Percentiles rank a stretch among this genome's conserved stretches.
These are phyloP conservation scores for Verticillium nonalfalfae DNA, from an alignment of 2,329 filamentous ascomycete genomes.

Conservation along the genomic window DNA sequence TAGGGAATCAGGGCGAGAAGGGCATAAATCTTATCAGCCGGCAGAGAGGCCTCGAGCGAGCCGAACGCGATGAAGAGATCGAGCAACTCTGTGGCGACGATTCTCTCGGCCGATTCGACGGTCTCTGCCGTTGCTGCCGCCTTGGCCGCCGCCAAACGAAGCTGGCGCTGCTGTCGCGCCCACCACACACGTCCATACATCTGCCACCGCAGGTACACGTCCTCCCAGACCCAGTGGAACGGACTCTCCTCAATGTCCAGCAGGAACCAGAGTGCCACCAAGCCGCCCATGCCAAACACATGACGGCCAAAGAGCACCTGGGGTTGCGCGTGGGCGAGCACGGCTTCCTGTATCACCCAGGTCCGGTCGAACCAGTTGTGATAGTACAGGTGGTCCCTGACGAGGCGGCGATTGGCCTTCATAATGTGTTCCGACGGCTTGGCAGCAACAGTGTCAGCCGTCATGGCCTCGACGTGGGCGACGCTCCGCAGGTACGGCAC, in stretches of 20 bases:
- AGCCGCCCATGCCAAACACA: neutral
- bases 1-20: slow-evolving; percentile 9
- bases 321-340: slow-evolving; percentile 12
- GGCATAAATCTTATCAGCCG: slow-evolving; percentile 17
- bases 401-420: neutral
- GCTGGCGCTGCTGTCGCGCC: neutral
- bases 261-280: neutral
- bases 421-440: neutral
- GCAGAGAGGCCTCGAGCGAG: slow-evolving; percentile 12
- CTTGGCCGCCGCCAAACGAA: neutral
- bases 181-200: neutral
- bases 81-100: neutral
- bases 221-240: neutral
- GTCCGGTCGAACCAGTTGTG: slow-evolving; percentile 15
- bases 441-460: neutral
- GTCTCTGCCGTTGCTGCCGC: neutral
- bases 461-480: neutral
- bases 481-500: neutral
- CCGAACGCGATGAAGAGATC: neutral
- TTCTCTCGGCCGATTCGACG: neutral
- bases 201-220: neutral
- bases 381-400: neutral
- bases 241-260: neutral
- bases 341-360: slow-evolving; percentile 18
- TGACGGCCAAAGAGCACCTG: neutral